A percentile compares a stretch with the other conserved stretches of the same genome.
Conservation (phyloP, 768 basidiomycete species). For the Suillus subaureus region DNA sequence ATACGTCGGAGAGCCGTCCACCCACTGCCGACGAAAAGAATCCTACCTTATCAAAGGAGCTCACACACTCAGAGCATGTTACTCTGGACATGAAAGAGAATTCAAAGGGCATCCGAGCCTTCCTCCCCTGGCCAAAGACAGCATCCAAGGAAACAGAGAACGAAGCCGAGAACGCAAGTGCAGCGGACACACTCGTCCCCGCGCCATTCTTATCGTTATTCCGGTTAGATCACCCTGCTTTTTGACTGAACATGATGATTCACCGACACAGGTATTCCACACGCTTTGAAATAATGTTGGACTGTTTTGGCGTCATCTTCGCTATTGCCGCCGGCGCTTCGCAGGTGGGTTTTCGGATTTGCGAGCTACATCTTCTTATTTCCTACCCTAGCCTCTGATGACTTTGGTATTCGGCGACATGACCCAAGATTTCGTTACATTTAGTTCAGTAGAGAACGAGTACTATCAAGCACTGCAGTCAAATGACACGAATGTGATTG, state of each 20-base stretch:
- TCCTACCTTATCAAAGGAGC: slow-evolving; percentile 22
- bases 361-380: background rate
- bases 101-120: slow-evolving; percentile 31
- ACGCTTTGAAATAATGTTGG: slow-evolving; percentile 60
- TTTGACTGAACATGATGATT: background rate
- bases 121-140: slow-evolving; percentile 42
- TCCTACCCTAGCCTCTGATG: slow-evolving; percentile 35
- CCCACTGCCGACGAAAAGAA: slow-evolving; percentile 49
- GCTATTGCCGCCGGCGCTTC: slow-evolving; percentile 79
- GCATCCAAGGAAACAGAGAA: slow-evolving; percentile 23
- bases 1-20: slow-evolving; percentile 39
- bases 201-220: slow-evolving; percentile 50
- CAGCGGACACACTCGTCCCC: slow-evolving; percentile 37
- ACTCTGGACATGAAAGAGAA: background rate
- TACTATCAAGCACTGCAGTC: slow-evolving; percentile 8
- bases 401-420: slow-evolving; percentile 53
- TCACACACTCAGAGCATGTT: background rate
- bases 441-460: slow-evolving; percentile 19
- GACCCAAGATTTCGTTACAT: slow-evolving; percentile 41
- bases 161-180: slow-evolving; percentile 16
- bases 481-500: slow-evolving; percentile 15
- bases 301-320: slow-evolving; percentile 70
- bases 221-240: slow-evolving; percentile 38
- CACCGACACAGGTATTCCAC: slow-evolving; percentile 69
- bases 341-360: slow-evolving; percentile 50